Evolutionary conservation across 441 rosid species (phyloP).

Genomic region (Cnidoscolus chayamansa): DNA sequence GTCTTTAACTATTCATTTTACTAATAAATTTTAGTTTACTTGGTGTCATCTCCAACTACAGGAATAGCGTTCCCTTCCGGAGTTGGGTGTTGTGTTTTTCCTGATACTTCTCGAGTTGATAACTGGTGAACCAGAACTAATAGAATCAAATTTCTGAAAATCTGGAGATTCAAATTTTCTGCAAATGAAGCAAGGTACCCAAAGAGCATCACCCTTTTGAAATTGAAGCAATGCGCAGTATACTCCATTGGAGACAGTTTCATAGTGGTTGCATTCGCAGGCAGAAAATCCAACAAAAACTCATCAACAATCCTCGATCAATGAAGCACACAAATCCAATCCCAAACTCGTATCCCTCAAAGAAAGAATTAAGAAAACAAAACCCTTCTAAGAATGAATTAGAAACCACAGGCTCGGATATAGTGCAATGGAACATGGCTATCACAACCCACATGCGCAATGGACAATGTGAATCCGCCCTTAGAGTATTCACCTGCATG

Average conservation of each 20-base stretch:
- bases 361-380: slow-evolving; percentile 29
- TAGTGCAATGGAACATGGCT: slow-evolving; percentile 53
- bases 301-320: slow-evolving; percentile 19
- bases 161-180: too few relatives aligned
- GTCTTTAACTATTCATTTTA: too few relatives aligned
- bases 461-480: slow-evolving; percentile 46
- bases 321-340: background rate
- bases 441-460: slow-evolving; percentile 52
- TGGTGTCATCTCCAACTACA: too few relatives aligned
- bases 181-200: too few relatives aligned
- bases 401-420: slow-evolving; percentile 37
- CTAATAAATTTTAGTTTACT: too few relatives aligned
- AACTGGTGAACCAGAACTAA: too few relatives aligned
- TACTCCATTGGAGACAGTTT: slow-evolving; percentile 27
- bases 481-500: slow-evolving; percentile 46
- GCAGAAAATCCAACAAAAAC: slow-evolving; percentile 12
- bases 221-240: slow-evolving; percentile 40
- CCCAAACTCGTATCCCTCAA: slow-evolving; percentile 34
- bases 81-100: too few relatives aligned
- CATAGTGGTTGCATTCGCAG: slow-evolving; percentile 12
- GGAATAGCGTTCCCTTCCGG: too few relatives aligned
- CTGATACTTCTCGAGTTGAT: too few relatives aligned
- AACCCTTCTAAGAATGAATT: slow-evolving; percentile 17
- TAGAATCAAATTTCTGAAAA: too few relatives aligned
- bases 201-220: background rate